phyloP scores from a whole-genome alignment of 169 alveolate species.

The Plasmodium reichenowi region DNA sequence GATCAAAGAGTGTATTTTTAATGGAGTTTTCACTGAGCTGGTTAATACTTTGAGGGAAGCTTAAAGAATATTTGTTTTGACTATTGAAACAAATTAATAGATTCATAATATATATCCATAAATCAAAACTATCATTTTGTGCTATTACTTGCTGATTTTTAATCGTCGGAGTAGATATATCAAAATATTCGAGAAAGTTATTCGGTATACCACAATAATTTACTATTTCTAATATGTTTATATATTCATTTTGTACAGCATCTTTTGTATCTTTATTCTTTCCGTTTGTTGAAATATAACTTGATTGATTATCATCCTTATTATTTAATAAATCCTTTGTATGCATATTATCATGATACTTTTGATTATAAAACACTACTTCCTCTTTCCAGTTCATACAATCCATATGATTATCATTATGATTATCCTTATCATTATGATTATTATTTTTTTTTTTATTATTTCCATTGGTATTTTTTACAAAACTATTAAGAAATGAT shows the following conservation, averaged over 20 bases:
- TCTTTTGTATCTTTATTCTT: not conserved
- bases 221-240: constrained; percentile 42
- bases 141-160: constrained; percentile 80
- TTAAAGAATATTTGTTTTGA: constrained; percentile 59
- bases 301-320: not conserved
- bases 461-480: not conserved
- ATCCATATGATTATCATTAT: not conserved
- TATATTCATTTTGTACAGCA: constrained; percentile 16
- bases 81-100: constrained; percentile 64
- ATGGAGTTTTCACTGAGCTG: constrained; percentile 42
- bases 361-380: too few relatives aligned
- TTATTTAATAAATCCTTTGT: not conserved
- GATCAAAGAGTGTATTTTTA: constrained; percentile 78
- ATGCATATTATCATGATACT: not conserved
- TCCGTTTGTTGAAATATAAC: not conserved
- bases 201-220: constrained; percentile 50
- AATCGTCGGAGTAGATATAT: constrained; percentile 57
- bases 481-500: constrained; percentile 40
- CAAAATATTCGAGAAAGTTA: constrained; percentile 47
- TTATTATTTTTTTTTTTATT: constrained; percentile 11
- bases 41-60: constrained; percentile 52
- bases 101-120: constrained; percentile 80
- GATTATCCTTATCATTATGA: not conserved
- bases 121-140: constrained; percentile 78
- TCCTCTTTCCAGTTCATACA: too few relatives aligned